Base-by-base conservation (phyloP, 306 rosid genomes). In the Vigna mungo region DNA sequence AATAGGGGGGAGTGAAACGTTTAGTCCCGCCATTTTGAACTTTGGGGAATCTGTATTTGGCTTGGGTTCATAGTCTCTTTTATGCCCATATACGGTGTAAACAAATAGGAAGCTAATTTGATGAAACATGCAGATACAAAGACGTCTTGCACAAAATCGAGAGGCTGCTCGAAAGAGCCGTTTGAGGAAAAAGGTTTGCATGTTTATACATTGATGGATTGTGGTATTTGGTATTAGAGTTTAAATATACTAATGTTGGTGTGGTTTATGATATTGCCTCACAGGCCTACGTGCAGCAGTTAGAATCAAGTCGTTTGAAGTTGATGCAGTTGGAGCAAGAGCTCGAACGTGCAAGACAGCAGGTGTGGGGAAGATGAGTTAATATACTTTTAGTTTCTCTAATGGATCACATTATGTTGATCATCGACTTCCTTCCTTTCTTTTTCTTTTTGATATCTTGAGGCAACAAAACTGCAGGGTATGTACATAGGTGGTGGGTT, bases 141-240 rank as follows among this genome's bases (percentile, higher is more conserved):
- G 99, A 78, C 91, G 99, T 60, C 99, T 92, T 74, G 99, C 99
- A 30, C 99, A 95, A 82, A 95, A 95, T 85, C 94, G 99, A 73
- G 98, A 95, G 88, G 99, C 99, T 79, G 99, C 99, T 79, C 97
- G 98, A 68, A 95, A 95, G 87, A 95, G 99, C 32, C 97, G 99
- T 47, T 75, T 90, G 72, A 80, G 99, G 74, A 96, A 96, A 83
- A 96, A 96, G 99, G 99, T 92, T 71, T 47, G 83, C 69, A 74
- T 76, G 66, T 65, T n/a, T 85, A 21, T 76, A 59, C 76, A 60
- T 80, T 75, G 61, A 56, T 80, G 68, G 49, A 66, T 25, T 71
- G 74, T 39, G 25, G n/a, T 21, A 25, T 27, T 1, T 61, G 81
- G 23, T 73, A 74, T 55, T 70, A 72, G 52, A 76, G 55, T 67